These are phyloP conservation scores for Mortierella sp. DNA, from an alignment of 371 early-diverging fungal genomes.

Conservation along the genomic window DNA sequence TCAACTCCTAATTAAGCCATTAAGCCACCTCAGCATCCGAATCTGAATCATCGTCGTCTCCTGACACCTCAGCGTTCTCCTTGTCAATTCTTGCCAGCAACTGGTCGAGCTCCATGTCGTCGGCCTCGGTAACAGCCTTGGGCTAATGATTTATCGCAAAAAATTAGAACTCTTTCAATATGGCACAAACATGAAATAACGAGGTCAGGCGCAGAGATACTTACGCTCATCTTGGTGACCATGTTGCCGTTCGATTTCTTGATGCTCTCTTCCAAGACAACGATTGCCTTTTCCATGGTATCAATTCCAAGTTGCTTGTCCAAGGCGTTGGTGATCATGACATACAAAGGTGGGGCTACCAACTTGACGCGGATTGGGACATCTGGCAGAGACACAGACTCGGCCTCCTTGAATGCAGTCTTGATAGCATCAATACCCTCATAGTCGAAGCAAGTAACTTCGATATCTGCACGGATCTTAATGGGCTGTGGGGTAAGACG, in stretches of 20 bases:
- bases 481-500: constrained; percentile 96
- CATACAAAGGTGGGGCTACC: constrained; percentile 96
- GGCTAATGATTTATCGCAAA: constrained; percentile 64
- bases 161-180: constrained; percentile 1
- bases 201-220: constrained; percentile 61
- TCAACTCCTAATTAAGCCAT: constrained; percentile 41
- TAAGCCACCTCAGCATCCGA: constrained; percentile 67
- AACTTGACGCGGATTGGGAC: constrained; percentile 83
- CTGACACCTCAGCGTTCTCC: constrained; percentile 95
- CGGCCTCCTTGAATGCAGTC: constrained; percentile 91
- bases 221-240: constrained; percentile 88
- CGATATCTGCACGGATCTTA: constrained; percentile 98
- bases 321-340: constrained; percentile 90
- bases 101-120: constrained; percentile 95
- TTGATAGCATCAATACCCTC: constrained; percentile 99
- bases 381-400: constrained; percentile 83
- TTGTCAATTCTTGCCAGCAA: constrained; percentile 92
- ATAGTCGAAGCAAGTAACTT: constrained; percentile 96
- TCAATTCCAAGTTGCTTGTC: constrained; percentile 92
- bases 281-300: constrained; percentile 90
- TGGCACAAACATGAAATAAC: neutral
- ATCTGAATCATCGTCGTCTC: constrained; percentile 89
- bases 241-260: constrained; percentile 80
- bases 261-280: constrained; percentile 85
- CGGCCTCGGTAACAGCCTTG: constrained; percentile 90